Percentiles rank a stretch among this genome's conserved stretches.
phyloP scores from a whole-genome alignment of 2,329 filamentous ascomycete species.

The Exophiala alcalophila region DNA sequence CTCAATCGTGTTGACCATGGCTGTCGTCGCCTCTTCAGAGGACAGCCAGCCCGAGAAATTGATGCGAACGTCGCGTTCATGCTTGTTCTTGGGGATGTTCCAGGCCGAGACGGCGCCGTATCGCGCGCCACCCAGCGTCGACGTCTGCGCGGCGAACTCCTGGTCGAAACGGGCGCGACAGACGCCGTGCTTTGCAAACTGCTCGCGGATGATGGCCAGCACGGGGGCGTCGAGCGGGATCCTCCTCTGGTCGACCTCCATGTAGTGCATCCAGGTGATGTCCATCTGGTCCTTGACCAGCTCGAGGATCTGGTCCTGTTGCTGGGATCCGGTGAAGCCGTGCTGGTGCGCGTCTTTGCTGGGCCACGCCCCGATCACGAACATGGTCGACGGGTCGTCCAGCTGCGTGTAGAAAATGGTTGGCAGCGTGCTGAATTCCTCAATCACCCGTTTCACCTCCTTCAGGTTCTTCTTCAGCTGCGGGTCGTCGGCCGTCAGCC shows the following conservation, averaged over 20 bases:
- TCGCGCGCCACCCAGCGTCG: slow-evolving; percentile 12
- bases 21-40: slow-evolving; percentile 15
- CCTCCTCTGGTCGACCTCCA: slow-evolving; percentile 16
- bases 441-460: slow-evolving; percentile 23
- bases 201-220: slow-evolving; percentile 15
- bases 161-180: slow-evolving; percentile 14
- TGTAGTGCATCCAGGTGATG: slow-evolving; percentile 26
- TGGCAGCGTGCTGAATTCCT: slow-evolving; percentile 21
- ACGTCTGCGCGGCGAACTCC: slow-evolving; percentile 14
- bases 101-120: slow-evolving; percentile 20
- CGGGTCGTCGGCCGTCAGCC: slow-evolving; percentile 15
- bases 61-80: slow-evolving; percentile 19
- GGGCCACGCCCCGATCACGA: slow-evolving; percentile 23
- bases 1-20: slow-evolving; percentile 16
- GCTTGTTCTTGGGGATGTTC: slow-evolving; percentile 21
- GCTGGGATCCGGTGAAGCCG: slow-evolving; percentile 20
- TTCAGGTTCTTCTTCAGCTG: slow-evolving; percentile 19
- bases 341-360: slow-evolving; percentile 20
- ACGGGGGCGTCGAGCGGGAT: slow-evolving; percentile 20
- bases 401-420: slow-evolving; percentile 22
- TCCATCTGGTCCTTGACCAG: slow-evolving; percentile 24
- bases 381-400: slow-evolving; percentile 21
- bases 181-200: slow-evolving; percentile 9
- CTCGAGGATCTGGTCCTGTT: slow-evolving; percentile 17
- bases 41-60: slow-evolving; percentile 23